Conservation (phyloP, 164 flowering plant genomes). For the Cinnamomum chago region DNA sequence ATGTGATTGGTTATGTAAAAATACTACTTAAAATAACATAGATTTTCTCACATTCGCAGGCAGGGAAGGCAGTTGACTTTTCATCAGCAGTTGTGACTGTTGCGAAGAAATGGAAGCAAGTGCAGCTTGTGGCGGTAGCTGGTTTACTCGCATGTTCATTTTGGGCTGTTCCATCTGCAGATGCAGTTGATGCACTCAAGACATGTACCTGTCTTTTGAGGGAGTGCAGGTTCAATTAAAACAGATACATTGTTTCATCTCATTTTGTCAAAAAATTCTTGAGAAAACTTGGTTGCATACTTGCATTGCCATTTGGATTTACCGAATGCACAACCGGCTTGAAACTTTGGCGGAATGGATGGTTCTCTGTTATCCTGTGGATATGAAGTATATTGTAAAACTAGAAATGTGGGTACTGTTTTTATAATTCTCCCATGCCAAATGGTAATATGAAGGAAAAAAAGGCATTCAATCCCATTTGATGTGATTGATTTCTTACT, state of each 20-base stretch:
- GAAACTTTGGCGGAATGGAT: neutral
- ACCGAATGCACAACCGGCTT: neutral
- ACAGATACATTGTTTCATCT: neutral
- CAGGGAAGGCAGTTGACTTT: neutral
- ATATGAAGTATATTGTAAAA: neutral
- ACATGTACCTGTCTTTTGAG: slow-evolving; percentile 75
- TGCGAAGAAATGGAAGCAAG: slow-evolving; percentile 36
- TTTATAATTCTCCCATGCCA: neutral
- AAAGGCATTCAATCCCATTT: neutral
- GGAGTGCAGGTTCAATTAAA: slow-evolving; percentile 61
- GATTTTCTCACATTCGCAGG: neutral
- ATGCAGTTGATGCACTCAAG: slow-evolving; percentile 78
- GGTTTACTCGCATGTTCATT: slow-evolving; percentile 42
- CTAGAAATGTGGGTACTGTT: neutral
- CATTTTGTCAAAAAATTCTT: no score
- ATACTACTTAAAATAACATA: neutral
- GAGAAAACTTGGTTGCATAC: neutral
- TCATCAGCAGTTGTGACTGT: neutral
- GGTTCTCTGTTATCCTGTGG: neutral
- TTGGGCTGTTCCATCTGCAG: slow-evolving; percentile 51
- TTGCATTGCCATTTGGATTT: neutral
- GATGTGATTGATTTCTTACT: neutral
- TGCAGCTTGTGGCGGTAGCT: slow-evolving; percentile 28
- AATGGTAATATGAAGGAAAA: neutral
- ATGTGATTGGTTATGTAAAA: neutral